These are phyloP conservation scores for Pyrenula aspistea DNA, from an alignment of 495 filamentous ascomycete species.

Conservation along the genomic window DNA sequence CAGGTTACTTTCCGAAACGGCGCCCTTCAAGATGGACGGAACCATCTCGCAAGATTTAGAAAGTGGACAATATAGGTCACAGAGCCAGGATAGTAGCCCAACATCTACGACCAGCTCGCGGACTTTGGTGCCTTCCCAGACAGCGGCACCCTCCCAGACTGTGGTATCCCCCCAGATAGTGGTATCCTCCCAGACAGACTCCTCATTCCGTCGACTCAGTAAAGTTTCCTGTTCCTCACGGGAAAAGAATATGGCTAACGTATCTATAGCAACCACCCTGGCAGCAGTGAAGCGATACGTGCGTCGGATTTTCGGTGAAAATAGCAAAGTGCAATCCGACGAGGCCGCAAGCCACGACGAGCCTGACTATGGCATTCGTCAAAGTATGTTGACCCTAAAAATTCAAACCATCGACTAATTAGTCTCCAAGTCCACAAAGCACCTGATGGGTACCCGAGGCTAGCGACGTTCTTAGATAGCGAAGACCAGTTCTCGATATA, in stretches of 20 bases:
- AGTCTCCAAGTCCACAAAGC: not conserved
- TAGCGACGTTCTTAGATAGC: not conserved
- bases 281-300: not conserved
- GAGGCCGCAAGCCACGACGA: not conserved
- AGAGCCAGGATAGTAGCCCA: not conserved
- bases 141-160: not conserved
- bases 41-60: not conserved
- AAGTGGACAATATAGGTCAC: not conserved
- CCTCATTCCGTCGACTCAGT: not conserved
- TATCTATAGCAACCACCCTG: not conserved
- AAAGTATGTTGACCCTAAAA: not conserved
- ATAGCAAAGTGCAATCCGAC: not conserved
- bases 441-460: not conserved
- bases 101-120: no score
- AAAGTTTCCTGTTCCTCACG: not conserved
- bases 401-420: not conserved
- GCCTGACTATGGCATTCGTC: not conserved
- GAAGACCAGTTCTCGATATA: conserved; percentile 1
- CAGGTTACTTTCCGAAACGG: not conserved
- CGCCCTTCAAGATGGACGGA: not conserved
- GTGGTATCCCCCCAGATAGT: not conserved
- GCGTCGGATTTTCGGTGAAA: not conserved
- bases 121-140: not conserved
- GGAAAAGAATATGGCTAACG: not conserved
- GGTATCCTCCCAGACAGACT: not conserved